Evolutionary conservation across 495 filamentous ascomycete species (phyloP).

Genomic region (Aspergillus indologenus): DNA sequence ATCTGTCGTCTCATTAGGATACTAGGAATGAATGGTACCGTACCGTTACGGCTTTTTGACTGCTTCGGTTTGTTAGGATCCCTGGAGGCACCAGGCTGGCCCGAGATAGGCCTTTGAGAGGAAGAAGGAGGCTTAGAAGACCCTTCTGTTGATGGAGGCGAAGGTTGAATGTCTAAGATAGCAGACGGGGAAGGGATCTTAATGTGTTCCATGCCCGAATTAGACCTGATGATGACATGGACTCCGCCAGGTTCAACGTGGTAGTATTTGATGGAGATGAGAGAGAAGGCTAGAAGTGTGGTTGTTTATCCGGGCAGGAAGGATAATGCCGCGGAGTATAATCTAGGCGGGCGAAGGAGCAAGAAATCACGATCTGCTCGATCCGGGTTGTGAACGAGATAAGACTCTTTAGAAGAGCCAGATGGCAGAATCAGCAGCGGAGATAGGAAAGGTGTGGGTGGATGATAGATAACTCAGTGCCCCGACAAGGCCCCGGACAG

Average conservation of each 20-base stretch:
- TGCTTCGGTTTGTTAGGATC: conserved; percentile 63
- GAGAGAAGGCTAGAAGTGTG: neutral
- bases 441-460: conserved; percentile 18
- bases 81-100: conserved; percentile 21
- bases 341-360: neutral
- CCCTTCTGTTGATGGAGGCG: conserved; percentile 23
- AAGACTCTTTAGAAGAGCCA: conserved; percentile 12
- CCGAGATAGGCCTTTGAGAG: conserved; percentile 30
- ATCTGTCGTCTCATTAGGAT: neutral
- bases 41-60: conserved; percentile 83
- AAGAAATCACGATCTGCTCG: conserved; percentile 8
- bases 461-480: conserved; percentile 22
- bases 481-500: conserved; percentile 12
- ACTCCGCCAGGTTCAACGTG: neutral
- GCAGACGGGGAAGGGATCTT: conserved; percentile 62
- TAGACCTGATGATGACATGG: conserved; percentile 6
- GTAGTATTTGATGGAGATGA: neutral
- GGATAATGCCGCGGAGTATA: neutral
- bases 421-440: conserved; percentile 10
- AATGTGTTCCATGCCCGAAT: conserved; percentile 56
- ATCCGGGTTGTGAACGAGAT: conserved; percentile 14
- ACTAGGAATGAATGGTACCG: conserved; percentile 26
- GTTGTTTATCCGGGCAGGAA: neutral
- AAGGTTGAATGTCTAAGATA: conserved; percentile 49
- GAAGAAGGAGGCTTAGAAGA: conserved; percentile 34